phyloP scores from a whole-genome alignment of 352 stramenopile genomes.

The Phytopythium aichiense region DNA sequence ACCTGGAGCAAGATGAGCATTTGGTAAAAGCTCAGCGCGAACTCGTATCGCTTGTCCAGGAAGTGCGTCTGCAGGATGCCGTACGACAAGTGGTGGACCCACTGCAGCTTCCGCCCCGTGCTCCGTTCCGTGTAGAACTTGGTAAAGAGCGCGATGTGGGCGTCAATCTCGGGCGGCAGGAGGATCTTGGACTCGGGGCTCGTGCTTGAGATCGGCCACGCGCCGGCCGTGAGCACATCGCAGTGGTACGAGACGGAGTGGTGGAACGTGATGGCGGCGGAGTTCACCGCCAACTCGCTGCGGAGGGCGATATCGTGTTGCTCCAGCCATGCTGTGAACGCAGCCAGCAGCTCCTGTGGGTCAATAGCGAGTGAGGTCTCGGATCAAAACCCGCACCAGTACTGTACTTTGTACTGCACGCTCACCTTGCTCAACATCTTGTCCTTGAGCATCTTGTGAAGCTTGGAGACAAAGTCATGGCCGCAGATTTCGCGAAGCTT shows the following conservation, averaged over 20 bases:
- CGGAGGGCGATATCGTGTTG: slow-evolving; percentile 53
- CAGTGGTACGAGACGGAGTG: slow-evolving; percentile 62
- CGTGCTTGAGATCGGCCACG: slow-evolving; percentile 80
- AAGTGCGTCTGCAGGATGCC: slow-evolving; percentile 64
- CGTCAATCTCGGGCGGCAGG: slow-evolving; percentile 50
- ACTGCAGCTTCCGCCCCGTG: slow-evolving; percentile 72
- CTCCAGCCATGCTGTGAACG: slow-evolving; percentile 70
- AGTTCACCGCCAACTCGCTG: slow-evolving; percentile 25
- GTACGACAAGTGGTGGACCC: slow-evolving; percentile 76
- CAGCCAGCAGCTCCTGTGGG: slow-evolving; percentile 53
- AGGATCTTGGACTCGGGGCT: slow-evolving; percentile 42
- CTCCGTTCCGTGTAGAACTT: slow-evolving; percentile 80
- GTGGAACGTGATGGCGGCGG: slow-evolving; percentile 50
- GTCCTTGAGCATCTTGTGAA: slow-evolving; percentile 88
- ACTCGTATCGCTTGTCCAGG: slow-evolving; percentile 77
- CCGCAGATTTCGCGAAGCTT: slow-evolving; percentile 85
- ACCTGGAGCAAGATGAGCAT: slow-evolving; percentile 79
- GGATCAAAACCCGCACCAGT: not conserved
- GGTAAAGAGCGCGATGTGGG: slow-evolving; percentile 68
- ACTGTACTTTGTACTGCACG: not conserved
- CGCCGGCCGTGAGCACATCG: slow-evolving; percentile 77
- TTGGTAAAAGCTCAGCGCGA: slow-evolving; percentile 81
- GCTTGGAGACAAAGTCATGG: slow-evolving; percentile 83
- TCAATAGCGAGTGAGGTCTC: not conserved
- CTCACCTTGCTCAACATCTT: slow-evolving; percentile 80